Evolutionary conservation across 768 basidiomycete genomes (phyloP), one percentile per base, ranked within the genome.

Genomic region (Agaricus subrufescens): DNA sequence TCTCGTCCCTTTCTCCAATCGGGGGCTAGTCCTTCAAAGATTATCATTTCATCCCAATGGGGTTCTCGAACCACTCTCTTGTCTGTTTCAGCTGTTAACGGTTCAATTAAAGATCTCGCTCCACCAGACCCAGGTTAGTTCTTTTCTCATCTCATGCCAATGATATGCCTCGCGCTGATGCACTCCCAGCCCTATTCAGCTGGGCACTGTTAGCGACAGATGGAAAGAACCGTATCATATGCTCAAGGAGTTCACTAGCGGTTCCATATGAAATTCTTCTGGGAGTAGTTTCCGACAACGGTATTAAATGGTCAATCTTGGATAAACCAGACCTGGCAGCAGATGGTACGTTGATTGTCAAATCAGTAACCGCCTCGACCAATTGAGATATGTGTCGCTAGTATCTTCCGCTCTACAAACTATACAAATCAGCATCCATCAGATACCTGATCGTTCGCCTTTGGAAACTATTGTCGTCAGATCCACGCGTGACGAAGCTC

Each of bases 171-270:
- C n/a, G 19, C 34, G 76, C 75, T 3, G 65, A 67, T 50, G 58
- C 61, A 0, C 68, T 70, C 31, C 67, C 64, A 1, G 61, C 62
- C 0, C 59, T 75, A n/a, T 74, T 70, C 56, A 84, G 79, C 53
- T 86, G 83, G 83, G 72, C 63, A n/a, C 64, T 87, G 1, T 70
- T 84, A 39, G 72, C 73, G 10, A 80, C 80, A 0, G 78, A 86
- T 52, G 74, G 75, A 1, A 58, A 57, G 0, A 64, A 60, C 4
- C 72, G 70, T 10, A 61, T 84, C 14, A 59, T 86, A 15, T 84
- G 78, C 51, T 66, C 70, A 23, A 73, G 80, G 45, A 86, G 84
- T 61, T 76, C 76, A 9, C 75, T 75, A 0, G 69, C 66, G 0
- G 68, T 70, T 0, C 80, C 82, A 2, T 71, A 75, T 23, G 75